Conservation (phyloP, 73 alveolate genomes). For the Paramecium tetraurelia region DNA sequence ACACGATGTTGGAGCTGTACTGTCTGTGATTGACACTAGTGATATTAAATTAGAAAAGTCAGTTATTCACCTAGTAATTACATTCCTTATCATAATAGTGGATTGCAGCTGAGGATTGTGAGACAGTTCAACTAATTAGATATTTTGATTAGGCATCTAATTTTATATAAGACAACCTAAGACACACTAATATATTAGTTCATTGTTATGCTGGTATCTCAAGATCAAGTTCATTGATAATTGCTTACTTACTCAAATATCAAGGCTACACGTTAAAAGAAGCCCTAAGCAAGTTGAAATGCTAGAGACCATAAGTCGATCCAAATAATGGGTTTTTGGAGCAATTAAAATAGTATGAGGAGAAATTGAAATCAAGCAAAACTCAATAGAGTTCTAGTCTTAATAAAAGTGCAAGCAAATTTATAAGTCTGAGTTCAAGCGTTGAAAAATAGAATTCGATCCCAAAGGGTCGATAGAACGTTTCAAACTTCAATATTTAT, state of each 20-base stretch:
- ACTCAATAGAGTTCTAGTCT: neutral
- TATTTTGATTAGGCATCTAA: neutral
- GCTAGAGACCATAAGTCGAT: neutral
- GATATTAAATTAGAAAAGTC: neutral
- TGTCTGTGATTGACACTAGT: slow-evolving; percentile 9
- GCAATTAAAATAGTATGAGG: neutral
- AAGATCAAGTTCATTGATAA: slow-evolving; percentile 47
- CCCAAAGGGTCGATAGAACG: neutral
- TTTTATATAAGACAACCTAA: neutral
- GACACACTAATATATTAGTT: slow-evolving; percentile 7
- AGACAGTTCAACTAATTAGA: neutral
- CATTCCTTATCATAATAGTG: neutral
- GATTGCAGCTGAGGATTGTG: slow-evolving; percentile 35
- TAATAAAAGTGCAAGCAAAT: neutral
- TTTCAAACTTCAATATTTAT: neutral
- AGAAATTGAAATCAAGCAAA: neutral
- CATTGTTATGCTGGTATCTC: slow-evolving; percentile 64
- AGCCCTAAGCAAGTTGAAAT: neutral
- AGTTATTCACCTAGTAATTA: neutral
- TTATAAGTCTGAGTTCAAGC: neutral
- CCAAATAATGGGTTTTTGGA: slow-evolving; percentile 24
- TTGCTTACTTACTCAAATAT: slow-evolving; percentile 51
- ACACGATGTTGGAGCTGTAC: slow-evolving; percentile 26
- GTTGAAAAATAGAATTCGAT: neutral
- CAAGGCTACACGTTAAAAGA: neutral